Conservation (phyloP, 805 yeast genomes). For the Ogataea nitratoaversa region DNA sequence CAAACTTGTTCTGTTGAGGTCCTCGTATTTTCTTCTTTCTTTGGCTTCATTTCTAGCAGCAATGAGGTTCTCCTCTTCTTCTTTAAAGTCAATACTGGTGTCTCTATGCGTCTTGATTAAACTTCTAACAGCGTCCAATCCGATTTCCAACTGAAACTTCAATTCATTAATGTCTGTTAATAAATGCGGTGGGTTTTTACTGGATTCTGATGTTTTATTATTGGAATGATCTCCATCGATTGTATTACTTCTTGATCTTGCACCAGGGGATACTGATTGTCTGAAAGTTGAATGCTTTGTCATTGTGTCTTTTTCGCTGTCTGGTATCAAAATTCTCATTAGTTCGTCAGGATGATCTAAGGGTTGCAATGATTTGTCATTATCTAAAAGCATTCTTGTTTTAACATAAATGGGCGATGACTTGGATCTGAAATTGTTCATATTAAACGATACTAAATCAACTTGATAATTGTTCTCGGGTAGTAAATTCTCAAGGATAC, state of each 20-base stretch:
- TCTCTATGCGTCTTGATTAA: constrained; percentile 32
- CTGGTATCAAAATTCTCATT: constrained; percentile 31
- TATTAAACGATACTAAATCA: constrained; percentile 40
- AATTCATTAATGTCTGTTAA: constrained; percentile 40
- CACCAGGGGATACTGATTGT: constrained; percentile 17
- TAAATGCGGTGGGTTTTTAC: constrained; percentile 25
- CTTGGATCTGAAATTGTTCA: constrained; percentile 36
- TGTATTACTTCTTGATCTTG: constrained; percentile 34
- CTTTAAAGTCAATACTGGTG: constrained; percentile 33
- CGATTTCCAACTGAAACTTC: constrained; percentile 37
- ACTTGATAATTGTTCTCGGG: constrained; percentile 38
- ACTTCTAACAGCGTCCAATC: constrained; percentile 37
- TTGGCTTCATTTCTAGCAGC: constrained; percentile 34
- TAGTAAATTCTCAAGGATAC: constrained; percentile 29
- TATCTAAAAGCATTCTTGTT: constrained; percentile 24
- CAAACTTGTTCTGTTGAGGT: constrained; percentile 35
- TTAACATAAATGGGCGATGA: constrained; percentile 38
- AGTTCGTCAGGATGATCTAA: constrained; percentile 37
- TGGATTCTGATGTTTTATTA: neutral
- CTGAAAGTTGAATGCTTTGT: constrained; percentile 28
- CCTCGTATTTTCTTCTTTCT: constrained; percentile 39
- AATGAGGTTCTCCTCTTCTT: constrained; percentile 33
- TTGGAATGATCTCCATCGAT: constrained; percentile 17
- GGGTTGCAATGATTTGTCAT: constrained; percentile 14
- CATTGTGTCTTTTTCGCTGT: constrained; percentile 27